Evolutionary conservation across 2,329 filamentous ascomycete species (phyloP), one percentile per base, ranked within the genome.

Genomic region (Coleophoma crateriformis): DNA sequence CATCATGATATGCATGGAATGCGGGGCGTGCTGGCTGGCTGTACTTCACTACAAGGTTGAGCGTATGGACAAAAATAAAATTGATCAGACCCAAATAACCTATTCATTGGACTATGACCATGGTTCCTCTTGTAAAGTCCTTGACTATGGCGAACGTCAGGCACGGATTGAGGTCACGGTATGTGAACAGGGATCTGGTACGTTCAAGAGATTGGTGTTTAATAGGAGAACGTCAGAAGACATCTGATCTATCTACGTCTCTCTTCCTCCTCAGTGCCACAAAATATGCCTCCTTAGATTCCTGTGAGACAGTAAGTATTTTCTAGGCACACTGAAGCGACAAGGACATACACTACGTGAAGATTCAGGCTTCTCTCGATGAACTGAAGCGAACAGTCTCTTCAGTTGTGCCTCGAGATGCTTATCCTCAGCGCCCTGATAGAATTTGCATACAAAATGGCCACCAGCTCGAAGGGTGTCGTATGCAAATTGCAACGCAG

Each of bases 361-460:
- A 7, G 90, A 88, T 49, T 95, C 87, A 1, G 95, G 94, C 68
- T 99, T 99, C 67, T 95, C 87, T 52, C 91, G 78, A 61, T 87
- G 76, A 2, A 99, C 94, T 58, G 81, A 88, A 15, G 74, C 71
- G 64, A 99, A 99, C 60, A 96, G 71, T 45, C 77, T 81, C 65
- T 81, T 88, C 38, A 99, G 73, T 58, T 81, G 81, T 53, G 70
- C 75, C 71, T 96, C 90, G 11, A 99, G 70, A 1, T 72, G 74
- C 68, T 88, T 91, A 63, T 97, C 92, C 67, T 96, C 91, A 5
- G 77, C 67, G 3, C 94, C 94, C 67, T 95, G 89, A 67, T 97
- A 99, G 69, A 95, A 99, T 68, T 99, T 99, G 78, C 92, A 96
- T 41, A 99, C 79, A 60, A 99, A 96, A 66, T 95, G 87, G 2